Evolutionary conservation across 192 early-diverging fungal species (phyloP).

Genomic region (Entomortierella chlamydospora): DNA sequence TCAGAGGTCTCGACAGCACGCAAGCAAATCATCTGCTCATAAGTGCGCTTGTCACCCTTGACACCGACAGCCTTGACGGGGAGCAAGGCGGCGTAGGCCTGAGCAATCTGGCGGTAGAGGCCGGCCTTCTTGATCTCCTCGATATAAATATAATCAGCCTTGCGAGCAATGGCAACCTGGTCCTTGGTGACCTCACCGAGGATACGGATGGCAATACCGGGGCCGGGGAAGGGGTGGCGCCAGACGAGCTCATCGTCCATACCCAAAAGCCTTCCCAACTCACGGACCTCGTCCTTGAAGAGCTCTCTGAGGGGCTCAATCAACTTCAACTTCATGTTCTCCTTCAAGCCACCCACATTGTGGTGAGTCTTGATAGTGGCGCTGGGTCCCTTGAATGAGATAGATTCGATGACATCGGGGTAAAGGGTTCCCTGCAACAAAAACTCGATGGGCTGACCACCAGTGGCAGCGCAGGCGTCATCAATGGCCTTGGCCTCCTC

Average conservation of each 20-base stretch:
- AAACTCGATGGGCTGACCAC: conserved; percentile 88
- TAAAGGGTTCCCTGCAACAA: conserved; percentile 98
- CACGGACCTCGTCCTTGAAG: conserved; percentile 99
- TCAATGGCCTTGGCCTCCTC: conserved; percentile 92
- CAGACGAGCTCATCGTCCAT: conserved; percentile 96
- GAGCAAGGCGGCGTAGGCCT: conserved; percentile 96
- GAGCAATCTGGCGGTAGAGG: conserved; percentile 96
- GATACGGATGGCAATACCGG: conserved; percentile 98
- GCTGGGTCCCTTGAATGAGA: conserved; percentile 99
- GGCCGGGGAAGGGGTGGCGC: conserved; percentile 99
- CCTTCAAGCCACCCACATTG: conserved; percentile 97
- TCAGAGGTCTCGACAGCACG: conserved; percentile 96
- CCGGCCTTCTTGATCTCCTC: conserved; percentile 99
- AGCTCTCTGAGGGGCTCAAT: conserved; percentile 98
- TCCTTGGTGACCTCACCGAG: conserved; percentile 94
- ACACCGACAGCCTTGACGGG: conserved; percentile 97
- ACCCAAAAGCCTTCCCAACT: conserved; percentile 89
- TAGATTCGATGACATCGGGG: conserved; percentile 98
- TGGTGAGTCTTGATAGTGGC: conserved; percentile 99
- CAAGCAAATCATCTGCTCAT: conserved; percentile 98
- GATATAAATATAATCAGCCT: conserved; percentile 98
- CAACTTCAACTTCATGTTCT: conserved; percentile 97
- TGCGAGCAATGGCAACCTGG: conserved; percentile 95
- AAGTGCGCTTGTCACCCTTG: conserved; percentile 99
- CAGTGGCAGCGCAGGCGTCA: conserved; percentile 73